Base-by-base conservation (phyloP, 331 rosid genomes). In the Saraca asoca region DNA sequence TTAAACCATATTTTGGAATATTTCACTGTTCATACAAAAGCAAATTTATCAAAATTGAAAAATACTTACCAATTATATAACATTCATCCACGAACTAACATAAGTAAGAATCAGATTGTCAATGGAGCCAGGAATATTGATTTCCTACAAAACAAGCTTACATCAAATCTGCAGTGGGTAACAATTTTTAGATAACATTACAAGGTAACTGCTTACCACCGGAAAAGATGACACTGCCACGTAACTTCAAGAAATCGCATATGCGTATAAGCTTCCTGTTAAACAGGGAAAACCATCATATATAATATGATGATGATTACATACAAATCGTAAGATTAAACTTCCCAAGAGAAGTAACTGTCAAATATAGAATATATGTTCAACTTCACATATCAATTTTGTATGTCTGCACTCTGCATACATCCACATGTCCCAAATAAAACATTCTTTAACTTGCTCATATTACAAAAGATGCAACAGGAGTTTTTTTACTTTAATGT, bases 241-340 rank as follows among this genome's bases (percentile, higher is more conserved):
- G 74, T 70, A 74, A 73, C 83, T 78, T 92, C 87, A 92, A 70
- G 96, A 89, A 73, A 90, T 74, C 5, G 81, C 85, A 80, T 92
- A 85, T 13, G 88, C 85, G 68, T 85, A 92, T 69, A 92, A 80
- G 78, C 79, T 89, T 78, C 96, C 96, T 89, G 90, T 68, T 75
- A 51, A 70, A 68, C 61, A 78, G 29, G 18, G 35, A 75, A 34
- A 61, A 57, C 31, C 9, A 51, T 51, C 37, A 66, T 39, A 39
- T 0, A 5, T 64, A 15, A 3, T n/a, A n/a, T n/a, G 56, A 20
- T 31, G 58, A 20, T 45, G 38, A 18, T 7, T 9, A 66, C 10
- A 68, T 12, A 20, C 6, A 19, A 66, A 29, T 49, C 18, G 24
- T 24, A 35, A 58, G 12, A 31, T 38, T 35, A 69, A 64, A 15